A percentile compares a stretch with the other conserved stretches of the same genome.
These are phyloP conservation scores for Tremellales sp. DNA, from an alignment of 1,284 basidiomycete species.

Conservation along the genomic window DNA sequence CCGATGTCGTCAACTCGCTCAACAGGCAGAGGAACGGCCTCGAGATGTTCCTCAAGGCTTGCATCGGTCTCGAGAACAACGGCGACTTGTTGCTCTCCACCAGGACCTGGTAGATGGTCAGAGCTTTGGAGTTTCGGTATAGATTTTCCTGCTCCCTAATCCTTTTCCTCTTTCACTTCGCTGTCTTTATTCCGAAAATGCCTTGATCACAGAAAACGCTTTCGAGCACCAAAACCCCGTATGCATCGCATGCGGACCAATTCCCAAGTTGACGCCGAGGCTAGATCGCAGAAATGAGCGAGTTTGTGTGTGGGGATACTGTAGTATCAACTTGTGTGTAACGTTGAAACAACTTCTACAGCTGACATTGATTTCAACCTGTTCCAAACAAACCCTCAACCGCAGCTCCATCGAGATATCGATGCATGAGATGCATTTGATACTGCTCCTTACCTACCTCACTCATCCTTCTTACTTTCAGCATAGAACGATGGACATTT, in stretches of 20 bases:
- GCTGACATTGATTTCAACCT: neutral
- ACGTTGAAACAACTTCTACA: neutral
- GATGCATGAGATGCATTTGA: too few relatives aligned
- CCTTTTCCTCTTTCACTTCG: neutral
- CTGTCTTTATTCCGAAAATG: neutral
- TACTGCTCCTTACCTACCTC: neutral
- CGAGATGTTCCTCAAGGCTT: constrained; percentile 68
- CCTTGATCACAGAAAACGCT: neutral
- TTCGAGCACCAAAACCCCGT: neutral
- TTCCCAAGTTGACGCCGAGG: neutral
- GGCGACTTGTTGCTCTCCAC: constrained; percentile 78
- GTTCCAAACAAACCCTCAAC: neutral
- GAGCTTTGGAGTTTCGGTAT: neutral
- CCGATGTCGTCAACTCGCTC: constrained; percentile 91
- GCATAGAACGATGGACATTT: constrained; percentile 12
- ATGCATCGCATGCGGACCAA: neutral
- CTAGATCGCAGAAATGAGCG: too few relatives aligned
- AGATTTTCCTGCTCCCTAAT: neutral
- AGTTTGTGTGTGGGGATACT: neutral
- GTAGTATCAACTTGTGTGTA: too few relatives aligned
- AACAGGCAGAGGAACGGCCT: constrained; percentile 91
- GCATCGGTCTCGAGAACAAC: constrained; percentile 77
- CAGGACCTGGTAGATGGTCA: constrained; percentile 65
- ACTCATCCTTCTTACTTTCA: neutral
- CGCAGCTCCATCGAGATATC: neutral